These are phyloP conservation scores for Clathrus columnatus DNA, from an alignment of 768 basidiomycete species.

Conservation along the genomic window DNA sequence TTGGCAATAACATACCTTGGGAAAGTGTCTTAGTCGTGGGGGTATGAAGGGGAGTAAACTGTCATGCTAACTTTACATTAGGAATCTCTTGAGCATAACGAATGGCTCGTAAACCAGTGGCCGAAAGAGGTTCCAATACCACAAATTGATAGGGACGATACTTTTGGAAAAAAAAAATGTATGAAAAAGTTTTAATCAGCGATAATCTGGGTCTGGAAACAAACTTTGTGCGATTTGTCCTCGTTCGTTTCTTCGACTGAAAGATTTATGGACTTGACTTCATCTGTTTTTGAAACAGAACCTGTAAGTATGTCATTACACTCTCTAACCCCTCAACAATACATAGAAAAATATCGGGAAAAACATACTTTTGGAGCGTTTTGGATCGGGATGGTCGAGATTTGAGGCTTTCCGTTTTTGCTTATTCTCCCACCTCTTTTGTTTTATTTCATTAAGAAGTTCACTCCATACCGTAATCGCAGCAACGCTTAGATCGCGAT, in stretches of 20 bases:
- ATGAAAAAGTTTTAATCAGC: neutral
- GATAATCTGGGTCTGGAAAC: neutral
- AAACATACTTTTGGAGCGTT: slow-evolving; percentile 35
- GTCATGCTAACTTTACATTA: slow-evolving; percentile 55
- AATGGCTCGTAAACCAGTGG: slow-evolving; percentile 91
- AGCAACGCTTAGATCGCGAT: slow-evolving; percentile 87
- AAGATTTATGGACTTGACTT: too few species aligned
- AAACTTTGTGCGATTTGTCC: neutral
- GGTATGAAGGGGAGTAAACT: slow-evolving; percentile 11
- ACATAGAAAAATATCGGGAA: too few species aligned
- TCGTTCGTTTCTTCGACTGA: neutral
- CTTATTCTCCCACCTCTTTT: slow-evolving; percentile 46
- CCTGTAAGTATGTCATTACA: too few species aligned
- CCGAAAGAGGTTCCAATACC: slow-evolving; percentile 88
- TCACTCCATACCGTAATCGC: slow-evolving; percentile 88
- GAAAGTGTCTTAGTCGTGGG: neutral
- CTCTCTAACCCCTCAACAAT: neutral
- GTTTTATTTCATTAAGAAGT: slow-evolving; percentile 51
- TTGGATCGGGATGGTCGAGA: slow-evolving; percentile 28
- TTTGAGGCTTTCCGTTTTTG: slow-evolving; percentile 41
- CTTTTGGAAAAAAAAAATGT: slow-evolving; percentile 19
- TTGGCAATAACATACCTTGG: slow-evolving; percentile 87
- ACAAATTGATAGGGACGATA: slow-evolving; percentile 60
- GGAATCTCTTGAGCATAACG: slow-evolving; percentile 98
- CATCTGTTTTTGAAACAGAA: too few species aligned